Base-by-base conservation (phyloP, 345 rosid species). In the Eucalyptus marginata region DNA sequence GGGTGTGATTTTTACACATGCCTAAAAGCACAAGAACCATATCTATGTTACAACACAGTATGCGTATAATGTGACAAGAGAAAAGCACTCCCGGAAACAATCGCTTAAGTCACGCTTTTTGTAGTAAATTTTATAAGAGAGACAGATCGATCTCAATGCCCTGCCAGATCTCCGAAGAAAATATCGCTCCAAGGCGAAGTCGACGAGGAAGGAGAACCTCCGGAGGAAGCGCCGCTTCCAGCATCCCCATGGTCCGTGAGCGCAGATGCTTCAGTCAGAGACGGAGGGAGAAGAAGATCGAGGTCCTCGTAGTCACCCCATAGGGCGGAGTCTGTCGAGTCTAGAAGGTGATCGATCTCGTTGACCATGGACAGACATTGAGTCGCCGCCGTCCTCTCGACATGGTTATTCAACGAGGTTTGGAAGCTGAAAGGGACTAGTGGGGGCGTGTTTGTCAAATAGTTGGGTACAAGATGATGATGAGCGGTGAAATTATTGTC, bases 391-490 rank as follows among this genome's bases (percentile, higher is more conserved):
- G 62, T 18, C 31, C 89, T 87, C 16, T 76, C 84, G 84, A 40
- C 47, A 10, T 20, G 47, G 84, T 20, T 59, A 81, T 86, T 92
- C 93, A 93, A 93, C 88, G 90, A 68, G 86, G 92, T 92, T 93
- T 93, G 96, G 92, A 93, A 91, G 87, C 44, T 88, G 94, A 92
- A 91, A 93, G 95, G 92, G 89, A 88, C 64, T 25, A 16, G 87
- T 47, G 62, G 86, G 83, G 31, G 87, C 14, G 89, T 79, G 89
- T 88, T 86, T 83, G 47, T 40, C 84, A 22, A 76, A 76, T 76
- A 36, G 44, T 76, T 76, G 84, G 84, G 43, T 40, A 11, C 14
- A 11, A 76, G 44, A 20, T 76, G 47, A 76, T 36, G 84, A 76
- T 40, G 76, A 43, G n/a, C 36, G 31, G 54, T 10, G 86, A 47